Evolutionary conservation across 2,329 filamentous ascomycete species (phyloP).

Genomic region (Endoconidiophora polonica): DNA sequence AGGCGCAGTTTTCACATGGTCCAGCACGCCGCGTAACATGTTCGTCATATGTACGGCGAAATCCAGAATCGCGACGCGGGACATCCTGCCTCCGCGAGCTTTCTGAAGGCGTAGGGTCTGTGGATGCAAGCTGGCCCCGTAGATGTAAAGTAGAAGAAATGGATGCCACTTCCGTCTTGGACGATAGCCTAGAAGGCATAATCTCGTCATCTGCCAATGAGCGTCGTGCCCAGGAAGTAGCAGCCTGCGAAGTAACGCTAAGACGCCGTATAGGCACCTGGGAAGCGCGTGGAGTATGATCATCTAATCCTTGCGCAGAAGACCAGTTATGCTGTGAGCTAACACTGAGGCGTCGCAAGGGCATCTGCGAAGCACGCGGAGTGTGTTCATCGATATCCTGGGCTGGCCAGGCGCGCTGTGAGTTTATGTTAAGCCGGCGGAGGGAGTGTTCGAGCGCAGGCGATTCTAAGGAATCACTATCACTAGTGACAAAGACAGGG

Average conservation of each 20-base stretch:
- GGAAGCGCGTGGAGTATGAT: slow-evolving; percentile 13
- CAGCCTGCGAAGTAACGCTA: neutral
- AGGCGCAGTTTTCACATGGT: slow-evolving; percentile 51
- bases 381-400: slow-evolving; percentile 8
- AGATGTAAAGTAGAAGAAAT: slow-evolving; percentile 20
- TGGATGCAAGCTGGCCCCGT: slow-evolving; percentile 22
- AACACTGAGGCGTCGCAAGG: neutral
- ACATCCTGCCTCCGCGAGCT: slow-evolving; percentile 30
- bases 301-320: no score
- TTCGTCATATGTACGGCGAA: slow-evolving; percentile 46
- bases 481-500: slow-evolving; percentile 15
- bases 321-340: no score
- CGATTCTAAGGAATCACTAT: slow-evolving; percentile 3
- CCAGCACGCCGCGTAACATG: slow-evolving; percentile 46
- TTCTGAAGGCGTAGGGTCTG: slow-evolving; percentile 38
- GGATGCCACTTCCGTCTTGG: no score
- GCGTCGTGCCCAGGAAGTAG: slow-evolving; percentile 20
- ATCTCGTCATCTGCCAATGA: slow-evolving; percentile 16
- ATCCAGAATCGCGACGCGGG: slow-evolving; percentile 39
- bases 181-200: no score
- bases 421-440: neutral
- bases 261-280: neutral
- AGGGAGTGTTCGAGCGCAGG: slow-evolving; percentile 4
- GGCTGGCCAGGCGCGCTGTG: slow-evolving; percentile 1
- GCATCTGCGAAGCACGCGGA: slow-evolving; percentile 13